phyloP scores from a whole-genome alignment of 2,329 filamentous ascomycete species.

The Cyphellophora europaea region DNA sequence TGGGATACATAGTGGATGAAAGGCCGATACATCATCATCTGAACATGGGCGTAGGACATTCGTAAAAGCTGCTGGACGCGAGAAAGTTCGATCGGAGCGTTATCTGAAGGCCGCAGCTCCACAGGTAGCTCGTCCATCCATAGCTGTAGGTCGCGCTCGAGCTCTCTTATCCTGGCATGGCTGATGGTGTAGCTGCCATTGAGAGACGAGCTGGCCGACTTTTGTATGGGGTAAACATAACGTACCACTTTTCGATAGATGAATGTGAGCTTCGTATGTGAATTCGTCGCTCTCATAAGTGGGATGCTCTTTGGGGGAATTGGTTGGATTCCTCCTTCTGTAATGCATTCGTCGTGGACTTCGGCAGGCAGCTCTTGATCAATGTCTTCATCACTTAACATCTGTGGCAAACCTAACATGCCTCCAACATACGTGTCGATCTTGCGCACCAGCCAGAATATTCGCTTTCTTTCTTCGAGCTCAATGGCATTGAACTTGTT shows the following conservation, averaged over 20 bases:
- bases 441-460: slow-evolving; percentile 41
- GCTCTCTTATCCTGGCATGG: slow-evolving; percentile 54
- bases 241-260: slow-evolving; percentile 54
- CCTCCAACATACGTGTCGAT: slow-evolving; percentile 43
- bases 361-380: slow-evolving; percentile 39
- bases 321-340: slow-evolving; percentile 34
- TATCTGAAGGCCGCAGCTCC: slow-evolving; percentile 68
- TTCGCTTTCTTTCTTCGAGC: slow-evolving; percentile 63
- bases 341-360: slow-evolving; percentile 39
- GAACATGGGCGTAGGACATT: slow-evolving; percentile 55
- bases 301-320: slow-evolving; percentile 47
- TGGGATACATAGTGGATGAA: slow-evolving; percentile 56
- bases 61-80: slow-evolving; percentile 54
- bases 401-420: slow-evolving; percentile 38
- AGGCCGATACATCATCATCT: slow-evolving; percentile 56
- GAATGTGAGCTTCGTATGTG: slow-evolving; percentile 48
- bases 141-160: slow-evolving; percentile 52
- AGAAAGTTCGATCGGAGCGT: slow-evolving; percentile 64
- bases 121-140: slow-evolving; percentile 63
- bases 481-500: slow-evolving; percentile 60
- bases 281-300: slow-evolving; percentile 51
- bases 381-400: slow-evolving; percentile 41
- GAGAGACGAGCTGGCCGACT: slow-evolving; percentile 22
- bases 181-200: slow-evolving; percentile 52
- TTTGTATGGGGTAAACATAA: slow-evolving; percentile 55